phyloP scores from a whole-genome alignment of 2,329 filamentous ascomycete genomes.

The Arthrobotrys entomopaga region DNA sequence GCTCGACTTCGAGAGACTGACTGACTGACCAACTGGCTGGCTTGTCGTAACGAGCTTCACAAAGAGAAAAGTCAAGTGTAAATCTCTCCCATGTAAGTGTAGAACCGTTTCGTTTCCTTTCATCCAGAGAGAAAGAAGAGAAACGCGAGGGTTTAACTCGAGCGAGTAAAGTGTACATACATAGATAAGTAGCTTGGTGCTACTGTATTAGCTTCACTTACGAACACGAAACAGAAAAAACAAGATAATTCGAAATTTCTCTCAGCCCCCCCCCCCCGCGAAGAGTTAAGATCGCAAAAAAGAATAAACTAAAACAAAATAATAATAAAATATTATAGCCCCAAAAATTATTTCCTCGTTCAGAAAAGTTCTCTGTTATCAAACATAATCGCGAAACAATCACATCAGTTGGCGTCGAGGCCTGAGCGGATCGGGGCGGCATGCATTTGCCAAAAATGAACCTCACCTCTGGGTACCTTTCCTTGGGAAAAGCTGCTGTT shows the following conservation, averaged over 20 bases:
- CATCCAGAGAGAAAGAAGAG: conserved; percentile 3
- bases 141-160: conserved; percentile 22
- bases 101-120: conserved; percentile 29
- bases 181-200: too few species aligned
- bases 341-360: conserved; percentile 21
- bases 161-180: too few species aligned
- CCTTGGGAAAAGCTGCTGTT: conserved; percentile 49
- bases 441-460: conserved; percentile 55
- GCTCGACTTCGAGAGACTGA: conserved; percentile 40
- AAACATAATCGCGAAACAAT: conserved; percentile 45
- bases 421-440: conserved; percentile 54
- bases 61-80: conserved; percentile 48
- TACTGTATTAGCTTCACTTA: background rate
- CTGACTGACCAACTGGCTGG: too few species aligned
- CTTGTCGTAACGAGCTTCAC: conserved; percentile 51
- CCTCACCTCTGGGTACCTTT: conserved; percentile 52
- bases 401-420: conserved; percentile 21
- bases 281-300: conserved; percentile 22
- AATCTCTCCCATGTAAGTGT: conserved; percentile 45
- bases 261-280: background rate
- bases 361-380: conserved; percentile 23
- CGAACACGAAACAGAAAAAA: conserved; percentile 29
- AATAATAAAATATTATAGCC: too few species aligned
- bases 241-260: background rate
- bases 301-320: conserved; percentile 5